Evolutionary conservation across 2,329 filamentous ascomycete species (phyloP), one percentile per base, ranked within the genome.

Genomic region (Madurella mycetomatis): DNA sequence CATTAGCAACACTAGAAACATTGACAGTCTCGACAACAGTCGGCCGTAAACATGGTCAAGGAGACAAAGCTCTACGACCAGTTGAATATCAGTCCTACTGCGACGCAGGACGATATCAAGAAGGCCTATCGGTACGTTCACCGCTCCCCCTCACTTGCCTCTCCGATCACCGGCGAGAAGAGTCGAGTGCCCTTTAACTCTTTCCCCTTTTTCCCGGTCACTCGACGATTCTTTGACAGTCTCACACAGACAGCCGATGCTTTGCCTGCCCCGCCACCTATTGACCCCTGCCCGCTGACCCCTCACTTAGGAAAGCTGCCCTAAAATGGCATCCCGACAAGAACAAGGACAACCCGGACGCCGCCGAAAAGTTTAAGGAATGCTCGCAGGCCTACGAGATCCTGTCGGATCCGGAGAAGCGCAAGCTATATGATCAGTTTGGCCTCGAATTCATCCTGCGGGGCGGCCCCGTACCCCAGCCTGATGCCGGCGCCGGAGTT

Each of bases 341-440:
- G 80, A 99, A 97, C 80, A 92, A 92, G 72, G 86, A 95, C 74
- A 91, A 92, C 65, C 85, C 91, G 31, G 76, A 84, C 49, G 90
- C 92, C 9, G 79, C 84, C 57, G 94, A 97, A 70, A 96, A 92
- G 73, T 99, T 99, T 80, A 99, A 99, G 76, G 94, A 97, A 71
- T 88, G 91, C 61, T 96, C 91, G 1, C 92, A 97, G 75, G 94
- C 94, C 54, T 99, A 96, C 76, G 94, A 99, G 75, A 95, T 99
- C 64, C 85, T 99, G 2, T 95, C 90, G 58, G 94, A 99, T 66
- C 92, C 92, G 56, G 92, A 97, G 70, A 99, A 97, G 75, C 87
- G 94, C 66, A 94, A 95, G 72, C 86, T 86, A 41, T 99, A 99
- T 70, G 94, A 99, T 70, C 86, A 92, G 69, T 96, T 86, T 72